These are phyloP conservation scores for Cutaneotrichosporon sp. DNA, from an alignment of 1,284 basidiomycete species.

Conservation along the genomic window DNA sequence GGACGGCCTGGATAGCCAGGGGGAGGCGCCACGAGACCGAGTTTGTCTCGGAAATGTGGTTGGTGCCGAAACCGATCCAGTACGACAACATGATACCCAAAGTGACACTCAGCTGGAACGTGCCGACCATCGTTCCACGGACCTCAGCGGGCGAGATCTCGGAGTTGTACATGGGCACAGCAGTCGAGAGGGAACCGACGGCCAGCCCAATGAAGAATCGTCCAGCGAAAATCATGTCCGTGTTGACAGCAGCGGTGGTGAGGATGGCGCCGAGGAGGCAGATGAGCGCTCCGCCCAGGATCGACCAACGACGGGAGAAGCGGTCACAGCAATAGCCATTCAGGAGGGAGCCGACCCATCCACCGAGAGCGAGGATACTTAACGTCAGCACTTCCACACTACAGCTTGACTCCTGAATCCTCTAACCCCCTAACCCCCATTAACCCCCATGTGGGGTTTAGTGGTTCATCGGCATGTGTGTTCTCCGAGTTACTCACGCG, in stretches of 20 bases:
- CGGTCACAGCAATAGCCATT: slow-evolving; percentile 25
- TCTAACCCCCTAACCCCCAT: too few species aligned
- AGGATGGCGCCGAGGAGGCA: slow-evolving; percentile 22
- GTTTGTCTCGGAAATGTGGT: slow-evolving; percentile 52
- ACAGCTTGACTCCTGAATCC: too few species aligned
- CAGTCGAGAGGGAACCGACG: slow-evolving; percentile 67
- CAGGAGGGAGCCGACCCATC: slow-evolving; percentile 23
- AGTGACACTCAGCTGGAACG: slow-evolving; percentile 71
- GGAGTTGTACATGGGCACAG: slow-evolving; percentile 59
- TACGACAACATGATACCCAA: slow-evolving; percentile 54
- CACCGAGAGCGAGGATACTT: slow-evolving; percentile 20
- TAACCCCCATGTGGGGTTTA: too few species aligned
- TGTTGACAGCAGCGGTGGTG: slow-evolving; percentile 18
- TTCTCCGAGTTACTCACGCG: slow-evolving; percentile 9
- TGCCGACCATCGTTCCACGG: slow-evolving; percentile 63
- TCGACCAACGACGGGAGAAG: slow-evolving; percentile 22
- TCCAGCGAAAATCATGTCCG: slow-evolving; percentile 22
- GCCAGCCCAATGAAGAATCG: slow-evolving; percentile 27
- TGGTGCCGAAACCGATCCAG: slow-evolving; percentile 67
- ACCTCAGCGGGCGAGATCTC: slow-evolving; percentile 63
- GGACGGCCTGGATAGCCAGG: slow-evolving; percentile 67
- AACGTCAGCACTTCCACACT: background rate
- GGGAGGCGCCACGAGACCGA: slow-evolving; percentile 72
- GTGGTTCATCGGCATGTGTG: too few species aligned
- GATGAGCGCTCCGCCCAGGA: slow-evolving; percentile 21